Base-by-base conservation (phyloP, 805 yeast genomes). In the Lipomyces sp. region DNA sequence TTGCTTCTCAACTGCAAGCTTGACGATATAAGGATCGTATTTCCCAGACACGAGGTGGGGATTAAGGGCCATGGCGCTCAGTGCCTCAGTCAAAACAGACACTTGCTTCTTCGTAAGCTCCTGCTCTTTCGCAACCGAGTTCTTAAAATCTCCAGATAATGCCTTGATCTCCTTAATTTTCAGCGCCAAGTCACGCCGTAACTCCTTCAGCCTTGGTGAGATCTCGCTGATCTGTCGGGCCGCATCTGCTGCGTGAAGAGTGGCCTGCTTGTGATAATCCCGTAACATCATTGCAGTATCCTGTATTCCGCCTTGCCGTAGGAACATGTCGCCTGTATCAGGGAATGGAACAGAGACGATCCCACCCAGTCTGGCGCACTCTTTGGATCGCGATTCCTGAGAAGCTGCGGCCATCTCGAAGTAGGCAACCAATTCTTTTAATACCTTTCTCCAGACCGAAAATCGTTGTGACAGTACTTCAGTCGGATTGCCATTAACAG, bases 141-240 rank as follows among this genome's bases (percentile, higher is more conserved):
- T 90, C 72, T 87, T 89, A 80, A 95, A 94, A 78, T 94, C 98
- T 53, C 91, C 87, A 71, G 89, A 88, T 66, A 93, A 80, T 53
- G 89, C 85, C 76, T 87, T 89, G 73, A 92, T 93, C 77, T 92
- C 98, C 77, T 90, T 90, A 69, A 94, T 92, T 74, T 93, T 92
- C 60, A 90, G 87, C 65, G 88, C 78, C 69, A 94, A 80, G 77
- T 94, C 98, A 67, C 90, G 84, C 71, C 87, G 83, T 67, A 90
- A 79, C 70, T 69, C 71, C 48, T 63, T 63, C 53, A 90, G 78
- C 57, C 91, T 80, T 54, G 91, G 91, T 4, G 88, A 83, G 76
- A 83, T 83, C 73, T 80, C 82, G 73, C 80, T 86, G 75, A 90
- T 79, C 73, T 88, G 92, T 72, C 84, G 85, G 2, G 88, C 82